Evolutionary conservation across 257 asterid genomes (phyloP).

Genomic region (Verbascum thapsus): DNA sequence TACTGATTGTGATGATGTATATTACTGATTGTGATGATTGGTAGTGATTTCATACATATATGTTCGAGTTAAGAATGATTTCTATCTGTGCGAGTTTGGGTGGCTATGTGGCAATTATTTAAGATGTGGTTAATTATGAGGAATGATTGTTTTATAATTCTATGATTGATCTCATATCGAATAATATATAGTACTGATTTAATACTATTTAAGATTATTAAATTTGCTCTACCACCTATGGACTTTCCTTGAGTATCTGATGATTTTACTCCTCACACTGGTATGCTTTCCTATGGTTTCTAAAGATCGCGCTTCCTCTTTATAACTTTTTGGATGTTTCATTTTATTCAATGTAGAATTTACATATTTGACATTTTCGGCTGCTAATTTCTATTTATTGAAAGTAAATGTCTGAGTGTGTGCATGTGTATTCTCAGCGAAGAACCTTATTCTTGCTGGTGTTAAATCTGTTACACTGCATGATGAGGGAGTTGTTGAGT

Average conservation of each 20-base stretch:
- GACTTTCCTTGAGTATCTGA: slow-evolving; percentile 15
- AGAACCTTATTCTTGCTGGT: slow-evolving; percentile 55
- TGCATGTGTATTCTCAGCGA: slow-evolving; percentile 36
- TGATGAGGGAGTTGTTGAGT: slow-evolving; percentile 49
- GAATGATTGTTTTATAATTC: neutral
- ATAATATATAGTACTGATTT: neutral
- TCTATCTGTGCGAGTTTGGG: neutral
- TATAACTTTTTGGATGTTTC: neutral
- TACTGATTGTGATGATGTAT: too few species aligned
- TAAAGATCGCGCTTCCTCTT: neutral
- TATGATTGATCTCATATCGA: neutral
- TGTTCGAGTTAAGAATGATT: neutral
- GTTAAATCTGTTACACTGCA: slow-evolving; percentile 55
- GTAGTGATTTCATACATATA: too few species aligned
- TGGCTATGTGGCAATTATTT: neutral
- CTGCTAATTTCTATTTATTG: neutral
- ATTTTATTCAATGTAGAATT: neutral
- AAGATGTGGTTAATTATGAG: too few species aligned
- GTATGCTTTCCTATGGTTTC: neutral
- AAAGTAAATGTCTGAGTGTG: slow-evolving; percentile 11
- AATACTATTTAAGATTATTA: neutral
- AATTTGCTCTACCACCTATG: neutral
- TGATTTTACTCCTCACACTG: neutral
- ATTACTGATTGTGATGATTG: too few species aligned
- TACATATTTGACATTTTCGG: neutral